Conservation (phyloP, 139 green algal genomes). For the Chlamydomonas urium region DNA sequence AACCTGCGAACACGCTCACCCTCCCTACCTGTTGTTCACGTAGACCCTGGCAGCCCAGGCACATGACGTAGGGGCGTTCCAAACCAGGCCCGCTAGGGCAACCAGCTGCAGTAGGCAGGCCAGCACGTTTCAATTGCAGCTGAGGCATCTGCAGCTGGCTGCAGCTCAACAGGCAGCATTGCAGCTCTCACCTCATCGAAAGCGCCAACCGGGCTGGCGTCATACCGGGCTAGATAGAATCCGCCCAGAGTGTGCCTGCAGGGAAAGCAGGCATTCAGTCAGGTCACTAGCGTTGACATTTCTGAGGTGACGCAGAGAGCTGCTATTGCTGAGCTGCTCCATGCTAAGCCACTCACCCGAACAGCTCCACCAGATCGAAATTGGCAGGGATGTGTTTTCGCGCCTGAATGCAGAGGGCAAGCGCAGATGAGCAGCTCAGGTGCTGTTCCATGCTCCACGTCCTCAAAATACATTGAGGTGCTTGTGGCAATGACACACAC, state of each 20-base stretch:
- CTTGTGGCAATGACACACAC: too few species aligned
- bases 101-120: conserved; percentile 54
- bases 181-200: conserved; percentile 89
- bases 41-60: conserved; percentile 89
- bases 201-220: conserved; percentile 76
- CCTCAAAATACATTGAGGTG: too few species aligned
- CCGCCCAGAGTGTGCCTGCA: conserved; percentile 89
- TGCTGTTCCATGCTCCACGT: too few species aligned
- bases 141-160: too few species aligned
- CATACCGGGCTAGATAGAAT: conserved; percentile 90
- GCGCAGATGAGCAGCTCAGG: too few species aligned
- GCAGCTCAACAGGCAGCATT: too few species aligned
- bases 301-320: too few species aligned
- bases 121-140: too few species aligned
- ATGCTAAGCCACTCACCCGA: conserved; percentile 73
- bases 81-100: conserved; percentile 83
- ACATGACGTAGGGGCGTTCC: conserved; percentile 91
- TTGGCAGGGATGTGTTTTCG: conserved; percentile 72
- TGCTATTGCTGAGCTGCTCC: too few species aligned
- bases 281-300: too few species aligned
- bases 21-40: conserved; percentile 70
- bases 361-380: conserved; percentile 80
- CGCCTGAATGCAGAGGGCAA: too few species aligned
- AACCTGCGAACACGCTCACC: not conserved
- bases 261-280: too few species aligned